Percentiles rank a stretch among this genome's conserved stretches.
Evolutionary conservation across 2,329 filamentous ascomycete genomes (phyloP).

Genomic region (Colletotrichum eremochloae): DNA sequence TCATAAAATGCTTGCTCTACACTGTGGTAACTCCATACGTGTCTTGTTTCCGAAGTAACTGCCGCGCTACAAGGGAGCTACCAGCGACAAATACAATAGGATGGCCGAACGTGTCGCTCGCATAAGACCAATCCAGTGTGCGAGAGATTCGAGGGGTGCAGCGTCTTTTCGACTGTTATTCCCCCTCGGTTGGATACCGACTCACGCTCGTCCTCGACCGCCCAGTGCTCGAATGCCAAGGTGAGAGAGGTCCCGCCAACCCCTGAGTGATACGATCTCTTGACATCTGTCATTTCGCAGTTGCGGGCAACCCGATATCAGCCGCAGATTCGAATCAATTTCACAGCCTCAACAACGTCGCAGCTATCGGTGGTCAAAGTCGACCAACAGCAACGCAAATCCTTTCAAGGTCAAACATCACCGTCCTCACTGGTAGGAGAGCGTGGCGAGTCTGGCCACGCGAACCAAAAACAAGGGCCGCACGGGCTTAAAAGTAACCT

Average conservation of each 20-base stretch:
- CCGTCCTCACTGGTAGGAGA: slow-evolving; percentile 33
- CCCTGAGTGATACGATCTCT: not conserved
- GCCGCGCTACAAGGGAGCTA: not conserved
- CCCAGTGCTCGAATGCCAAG: too few species aligned
- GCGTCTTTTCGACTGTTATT: slow-evolving; percentile 1
- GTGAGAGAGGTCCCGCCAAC: not conserved
- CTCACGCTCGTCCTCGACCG: not conserved
- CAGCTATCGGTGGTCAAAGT: slow-evolving; percentile 16
- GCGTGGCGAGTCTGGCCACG: slow-evolving; percentile 38
- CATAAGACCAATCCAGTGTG: slow-evolving; percentile 2
- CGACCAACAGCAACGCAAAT: not conserved
- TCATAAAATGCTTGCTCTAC: not conserved
- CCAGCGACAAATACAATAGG: not conserved
- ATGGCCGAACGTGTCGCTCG: not conserved
- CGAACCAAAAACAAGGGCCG: slow-evolving; percentile 30
- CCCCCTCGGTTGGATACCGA: slow-evolving; percentile 14
- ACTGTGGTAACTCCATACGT: not conserved
- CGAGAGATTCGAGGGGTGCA: slow-evolving; percentile 2
- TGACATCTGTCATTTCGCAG: not conserved
- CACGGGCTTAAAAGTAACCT: slow-evolving; percentile 40
- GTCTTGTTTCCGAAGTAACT: not conserved
- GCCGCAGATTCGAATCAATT: slow-evolving; percentile 6
- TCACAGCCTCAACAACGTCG: slow-evolving; percentile 17
- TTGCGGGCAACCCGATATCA: slow-evolving; percentile 4
- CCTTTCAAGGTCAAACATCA: slow-evolving; percentile 17